phyloP scores from a whole-genome alignment of 495 filamentous ascomycete genomes.

The Venustampulla echinocandica region DNA sequence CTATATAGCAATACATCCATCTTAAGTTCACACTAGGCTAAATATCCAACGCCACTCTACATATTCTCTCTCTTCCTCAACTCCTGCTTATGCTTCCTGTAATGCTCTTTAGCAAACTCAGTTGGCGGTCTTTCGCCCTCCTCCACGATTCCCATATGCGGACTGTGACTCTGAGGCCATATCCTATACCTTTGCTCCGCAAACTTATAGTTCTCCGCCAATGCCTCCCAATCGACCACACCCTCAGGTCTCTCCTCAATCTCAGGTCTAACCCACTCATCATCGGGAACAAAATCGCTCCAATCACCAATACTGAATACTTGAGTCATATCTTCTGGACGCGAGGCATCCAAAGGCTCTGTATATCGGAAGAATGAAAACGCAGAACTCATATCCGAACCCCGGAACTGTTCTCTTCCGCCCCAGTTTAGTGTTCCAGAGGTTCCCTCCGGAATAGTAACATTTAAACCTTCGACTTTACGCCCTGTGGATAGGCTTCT shows the following conservation, averaged over 20 bases:
- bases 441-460: conserved; percentile 38
- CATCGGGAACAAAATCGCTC: conserved; percentile 13
- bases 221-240: conserved; percentile 27
- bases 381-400: neutral
- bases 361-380: conserved; percentile 7
- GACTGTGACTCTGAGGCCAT: neutral
- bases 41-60: no score
- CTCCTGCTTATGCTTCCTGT: neutral
- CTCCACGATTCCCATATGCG: no score
- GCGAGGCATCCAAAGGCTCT: conserved; percentile 18
- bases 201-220: conserved; percentile 18
- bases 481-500: conserved; percentile 9
- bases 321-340: conserved; percentile 21
- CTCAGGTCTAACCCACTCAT: conserved; percentile 23
- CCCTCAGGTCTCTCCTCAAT: conserved; percentile 24
- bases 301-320: neutral
- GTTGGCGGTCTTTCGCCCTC: no score
- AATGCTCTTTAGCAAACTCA: neutral
- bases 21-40: no score
- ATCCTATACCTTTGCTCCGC: conserved; percentile 2
- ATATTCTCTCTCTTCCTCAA: conserved; percentile 1
- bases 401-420: neutral
- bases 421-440: conserved; percentile 35
- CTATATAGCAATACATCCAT: no score
- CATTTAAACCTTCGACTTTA: conserved; percentile 30